Conservation (phyloP, 768 basidiomycete species). For the Terana coerulea region DNA sequence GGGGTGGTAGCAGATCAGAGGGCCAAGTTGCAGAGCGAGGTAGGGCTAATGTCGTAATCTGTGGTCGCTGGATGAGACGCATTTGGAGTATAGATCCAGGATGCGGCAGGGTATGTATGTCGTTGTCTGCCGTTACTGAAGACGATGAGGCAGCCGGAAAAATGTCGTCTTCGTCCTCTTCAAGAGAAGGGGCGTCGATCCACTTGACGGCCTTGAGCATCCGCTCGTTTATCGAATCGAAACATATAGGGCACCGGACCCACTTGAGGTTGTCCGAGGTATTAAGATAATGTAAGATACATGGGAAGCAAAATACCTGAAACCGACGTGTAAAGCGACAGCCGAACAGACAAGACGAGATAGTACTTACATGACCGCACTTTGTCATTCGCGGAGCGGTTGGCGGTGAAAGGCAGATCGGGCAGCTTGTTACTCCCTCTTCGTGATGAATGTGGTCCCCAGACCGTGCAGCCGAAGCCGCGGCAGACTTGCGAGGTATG, state of each 20-base stretch:
- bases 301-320: constrained; percentile 92
- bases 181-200: constrained; percentile 52
- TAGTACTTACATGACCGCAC: constrained; percentile 86
- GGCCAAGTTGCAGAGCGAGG: constrained; percentile 94
- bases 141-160: constrained; percentile 43
- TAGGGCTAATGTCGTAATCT: constrained; percentile 91
- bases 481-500: constrained; percentile 77
- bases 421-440: constrained; percentile 75
- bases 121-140: constrained; percentile 36
- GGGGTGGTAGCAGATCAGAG: constrained; percentile 85
- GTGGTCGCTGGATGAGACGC: constrained; percentile 90
- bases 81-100: constrained; percentile 67
- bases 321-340: constrained; percentile 11
- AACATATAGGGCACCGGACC: constrained; percentile 94
- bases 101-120: constrained; percentile 38
- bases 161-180: constrained; percentile 33
- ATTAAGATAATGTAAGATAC: constrained; percentile 87
- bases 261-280: constrained; percentile 80
- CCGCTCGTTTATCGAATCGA: constrained; percentile 85
- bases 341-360: not conserved
- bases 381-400: constrained; percentile 92
- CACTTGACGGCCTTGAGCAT: constrained; percentile 94
- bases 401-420: constrained; percentile 92
- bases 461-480: constrained; percentile 56
- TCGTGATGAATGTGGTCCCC: constrained; percentile 40